phyloP scores from a whole-genome alignment of 345 rosid species.

The Erucastrum elatum region DNA sequence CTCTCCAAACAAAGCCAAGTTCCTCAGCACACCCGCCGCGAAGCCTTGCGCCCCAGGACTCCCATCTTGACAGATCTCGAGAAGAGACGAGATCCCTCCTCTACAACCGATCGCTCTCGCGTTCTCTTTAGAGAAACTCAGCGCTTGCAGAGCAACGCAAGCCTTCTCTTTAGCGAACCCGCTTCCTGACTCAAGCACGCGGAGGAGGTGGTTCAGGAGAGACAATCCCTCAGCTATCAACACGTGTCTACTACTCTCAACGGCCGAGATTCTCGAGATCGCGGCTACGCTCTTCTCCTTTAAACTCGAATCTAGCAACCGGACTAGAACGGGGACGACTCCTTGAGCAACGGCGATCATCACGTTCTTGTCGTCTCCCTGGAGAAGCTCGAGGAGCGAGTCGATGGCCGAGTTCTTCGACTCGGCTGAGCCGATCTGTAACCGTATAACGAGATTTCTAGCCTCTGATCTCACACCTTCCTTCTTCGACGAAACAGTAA shows the following conservation, averaged over 20 bases:
- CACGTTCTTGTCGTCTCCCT: constrained; percentile 83
- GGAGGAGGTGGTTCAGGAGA: constrained; percentile 70
- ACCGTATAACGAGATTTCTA: constrained; percentile 63
- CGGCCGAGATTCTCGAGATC: constrained; percentile 65
- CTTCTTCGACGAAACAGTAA: constrained; percentile 50
- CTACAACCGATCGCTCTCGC: constrained; percentile 82
- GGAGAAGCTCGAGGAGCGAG: constrained; percentile 50
- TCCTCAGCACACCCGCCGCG: constrained; percentile 83
- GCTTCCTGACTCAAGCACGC: constrained; percentile 84
- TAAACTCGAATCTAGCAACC: constrained; percentile 67
- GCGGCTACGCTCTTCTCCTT: constrained; percentile 77
- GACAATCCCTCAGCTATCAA: constrained; percentile 73
- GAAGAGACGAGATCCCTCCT: constrained; percentile 80
- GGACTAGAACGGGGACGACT: constrained; percentile 70
- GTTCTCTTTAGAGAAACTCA: constrained; percentile 71
- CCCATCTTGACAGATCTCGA: constrained; percentile 80
- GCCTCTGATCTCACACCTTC: constrained; percentile 70
- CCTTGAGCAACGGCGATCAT: constrained; percentile 90
- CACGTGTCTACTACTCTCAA: constrained; percentile 79
- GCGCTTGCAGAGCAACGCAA: constrained; percentile 72
- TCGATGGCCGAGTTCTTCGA: constrained; percentile 80
- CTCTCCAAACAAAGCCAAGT: constrained; percentile 59
- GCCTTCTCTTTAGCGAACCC: constrained; percentile 84
- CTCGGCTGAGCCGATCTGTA: constrained; percentile 77
- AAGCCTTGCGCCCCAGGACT: constrained; percentile 83